Conservation (phyloP, 164 flowering plant genomes). For the Saururus chinensis region DNA sequence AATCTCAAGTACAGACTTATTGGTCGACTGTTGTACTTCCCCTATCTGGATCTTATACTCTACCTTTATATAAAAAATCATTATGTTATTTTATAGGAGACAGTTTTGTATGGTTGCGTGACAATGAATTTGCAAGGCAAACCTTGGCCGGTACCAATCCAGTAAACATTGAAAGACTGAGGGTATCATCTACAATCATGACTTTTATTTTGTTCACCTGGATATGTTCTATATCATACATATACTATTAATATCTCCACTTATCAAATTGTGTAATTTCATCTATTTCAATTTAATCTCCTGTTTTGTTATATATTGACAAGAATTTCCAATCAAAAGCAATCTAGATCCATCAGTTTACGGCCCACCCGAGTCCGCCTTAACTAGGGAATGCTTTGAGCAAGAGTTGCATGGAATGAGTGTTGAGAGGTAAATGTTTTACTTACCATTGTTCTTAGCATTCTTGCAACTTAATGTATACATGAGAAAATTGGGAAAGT, state of each 20-base stretch:
- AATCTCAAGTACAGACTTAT: slow-evolving; percentile 40
- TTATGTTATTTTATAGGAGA: slow-evolving; percentile 46
- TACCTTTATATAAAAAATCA: background rate
- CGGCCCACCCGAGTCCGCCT: slow-evolving; percentile 73
- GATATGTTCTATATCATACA: too few relatives aligned
- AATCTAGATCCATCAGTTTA: slow-evolving; percentile 68
- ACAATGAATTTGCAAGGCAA: slow-evolving; percentile 85
- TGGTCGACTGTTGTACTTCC: background rate
- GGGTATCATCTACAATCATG: slow-evolving; percentile 25
- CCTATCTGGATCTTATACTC: too few relatives aligned
- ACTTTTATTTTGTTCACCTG: background rate
- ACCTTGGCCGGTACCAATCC: slow-evolving; percentile 86
- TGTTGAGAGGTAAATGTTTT: slow-evolving; percentile 54
- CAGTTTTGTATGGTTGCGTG: slow-evolving; percentile 87
- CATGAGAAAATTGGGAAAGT: too few relatives aligned
- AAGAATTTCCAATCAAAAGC: slow-evolving; percentile 86
- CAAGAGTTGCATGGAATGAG: slow-evolving; percentile 58
- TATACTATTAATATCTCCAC: too few relatives aligned
- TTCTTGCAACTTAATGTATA: too few relatives aligned
- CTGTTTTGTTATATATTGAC: slow-evolving; percentile 4
- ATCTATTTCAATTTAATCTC: background rate
- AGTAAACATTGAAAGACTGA: slow-evolving; percentile 65
- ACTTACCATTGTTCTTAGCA: background rate
- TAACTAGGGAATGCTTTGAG: slow-evolving; percentile 64
- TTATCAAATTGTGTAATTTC: too few relatives aligned